Conservation (phyloP, 805 yeast species). For the Sungouiella blattae region DNA sequence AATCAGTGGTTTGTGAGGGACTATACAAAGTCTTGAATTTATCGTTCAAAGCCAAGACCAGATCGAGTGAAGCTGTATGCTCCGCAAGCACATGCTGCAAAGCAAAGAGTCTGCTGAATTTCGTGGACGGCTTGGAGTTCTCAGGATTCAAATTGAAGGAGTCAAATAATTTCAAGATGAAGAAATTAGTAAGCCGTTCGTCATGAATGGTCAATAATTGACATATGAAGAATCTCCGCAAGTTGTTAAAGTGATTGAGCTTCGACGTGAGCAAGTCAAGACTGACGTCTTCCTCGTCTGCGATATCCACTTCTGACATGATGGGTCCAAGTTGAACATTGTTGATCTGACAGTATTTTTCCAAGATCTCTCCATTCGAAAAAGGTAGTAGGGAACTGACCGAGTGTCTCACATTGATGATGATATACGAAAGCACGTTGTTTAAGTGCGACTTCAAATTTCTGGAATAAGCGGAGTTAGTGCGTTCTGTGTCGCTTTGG, state of each 20-base stretch:
- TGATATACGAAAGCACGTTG: slow-evolving; percentile 25
- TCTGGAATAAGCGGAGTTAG: background rate
- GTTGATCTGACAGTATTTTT: slow-evolving; percentile 39
- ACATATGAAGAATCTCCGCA: slow-evolving; percentile 36
- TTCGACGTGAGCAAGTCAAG: slow-evolving; percentile 16
- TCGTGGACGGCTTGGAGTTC: slow-evolving; percentile 4
- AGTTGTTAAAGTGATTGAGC: slow-evolving; percentile 30
- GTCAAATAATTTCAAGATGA: slow-evolving; percentile 26
- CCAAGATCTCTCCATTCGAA: slow-evolving; percentile 35
- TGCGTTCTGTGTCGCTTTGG: slow-evolving; percentile 3
- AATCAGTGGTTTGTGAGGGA: slow-evolving; percentile 9
- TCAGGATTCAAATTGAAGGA: slow-evolving; percentile 10
- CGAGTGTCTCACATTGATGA: slow-evolving; percentile 25
- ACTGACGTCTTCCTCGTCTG: slow-evolving; percentile 3
- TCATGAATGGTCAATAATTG: slow-evolving; percentile 37
- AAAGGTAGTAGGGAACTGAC: slow-evolving; percentile 27
- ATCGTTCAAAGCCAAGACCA: slow-evolving; percentile 23
- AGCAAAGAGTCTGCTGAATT: slow-evolving; percentile 15
- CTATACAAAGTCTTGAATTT: slow-evolving; percentile 19
- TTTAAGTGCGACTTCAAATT: slow-evolving; percentile 18
- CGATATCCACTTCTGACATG: slow-evolving; percentile 7
- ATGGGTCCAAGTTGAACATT: slow-evolving; percentile 24
- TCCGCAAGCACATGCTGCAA: slow-evolving; percentile 20
- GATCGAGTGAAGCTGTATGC: slow-evolving; percentile 22
- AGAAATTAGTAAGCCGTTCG: slow-evolving; percentile 25